Conservation (phyloP, 495 filamentous ascomycete species). For the Clavariopsis aquatica region DNA sequence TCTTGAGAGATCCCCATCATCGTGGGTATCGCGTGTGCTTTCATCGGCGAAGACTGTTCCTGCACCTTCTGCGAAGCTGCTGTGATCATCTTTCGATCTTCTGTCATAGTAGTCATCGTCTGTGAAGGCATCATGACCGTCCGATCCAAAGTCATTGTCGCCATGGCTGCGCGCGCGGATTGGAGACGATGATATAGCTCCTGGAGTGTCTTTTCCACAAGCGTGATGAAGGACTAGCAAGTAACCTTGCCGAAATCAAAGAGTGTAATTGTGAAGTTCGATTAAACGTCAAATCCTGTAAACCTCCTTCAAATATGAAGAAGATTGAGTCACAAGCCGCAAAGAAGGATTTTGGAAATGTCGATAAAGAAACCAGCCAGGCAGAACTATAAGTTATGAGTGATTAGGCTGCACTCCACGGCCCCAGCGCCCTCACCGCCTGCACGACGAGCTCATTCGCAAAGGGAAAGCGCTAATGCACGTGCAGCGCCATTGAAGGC, state of each 20-base stretch:
- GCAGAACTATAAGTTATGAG: neutral
- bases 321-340: neutral
- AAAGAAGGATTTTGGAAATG: neutral
- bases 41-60: neutral
- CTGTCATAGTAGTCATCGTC: neutral
- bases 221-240: neutral
- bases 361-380: neutral
- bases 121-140: neutral
- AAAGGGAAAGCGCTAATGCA: constrained; percentile 3
- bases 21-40: neutral
- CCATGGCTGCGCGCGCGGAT: neutral
- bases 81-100: neutral
- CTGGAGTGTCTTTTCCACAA: neutral
- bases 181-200: neutral
- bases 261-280: neutral
- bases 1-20: neutral
- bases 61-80: neutral
- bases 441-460: neutral
- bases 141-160: neutral
- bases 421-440: constrained; percentile 1
- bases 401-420: neutral
- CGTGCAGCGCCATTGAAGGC: neutral
- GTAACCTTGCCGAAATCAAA: neutral
- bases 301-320: neutral
- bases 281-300: neutral